Percentiles rank a stretch among this genome's conserved stretches.
Evolutionary conservation across 495 filamentous ascomycete genomes (phyloP).

Genomic region (Penicillium turbatum): DNA sequence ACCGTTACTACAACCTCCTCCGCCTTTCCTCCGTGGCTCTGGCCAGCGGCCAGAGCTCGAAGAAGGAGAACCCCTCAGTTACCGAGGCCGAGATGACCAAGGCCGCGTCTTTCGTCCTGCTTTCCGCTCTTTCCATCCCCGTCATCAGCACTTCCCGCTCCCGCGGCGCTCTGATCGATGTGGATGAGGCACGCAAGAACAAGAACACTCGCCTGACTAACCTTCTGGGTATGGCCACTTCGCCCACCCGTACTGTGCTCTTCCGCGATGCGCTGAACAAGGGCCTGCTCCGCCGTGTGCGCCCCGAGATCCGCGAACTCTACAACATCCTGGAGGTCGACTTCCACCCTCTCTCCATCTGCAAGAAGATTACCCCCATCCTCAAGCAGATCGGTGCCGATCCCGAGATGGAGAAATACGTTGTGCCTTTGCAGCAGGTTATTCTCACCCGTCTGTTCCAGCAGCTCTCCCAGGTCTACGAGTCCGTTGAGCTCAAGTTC

Average conservation of each 20-base stretch:
- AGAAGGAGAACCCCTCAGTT: conserved; percentile 92
- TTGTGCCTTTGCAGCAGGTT: conserved; percentile 91
- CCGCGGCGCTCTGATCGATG: conserved; percentile 89
- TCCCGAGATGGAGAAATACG: conserved; percentile 94
- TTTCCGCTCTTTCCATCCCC: conserved; percentile 91
- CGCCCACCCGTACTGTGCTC: conserved; percentile 82
- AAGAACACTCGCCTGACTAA: conserved; percentile 97
- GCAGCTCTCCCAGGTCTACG: conserved; percentile 98
- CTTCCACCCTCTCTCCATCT: conserved; percentile 97
- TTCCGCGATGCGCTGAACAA: conserved; percentile 97
- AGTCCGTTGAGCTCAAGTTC: conserved; percentile 91
- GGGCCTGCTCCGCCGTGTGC: conserved; percentile 82
- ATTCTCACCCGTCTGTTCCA: conserved; percentile 98
- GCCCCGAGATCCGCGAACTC: conserved; percentile 88
- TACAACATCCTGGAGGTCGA: conserved; percentile 99
- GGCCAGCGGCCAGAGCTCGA: conserved; percentile 72
- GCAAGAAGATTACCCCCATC: conserved; percentile 98
- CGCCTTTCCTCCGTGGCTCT: conserved; percentile 84
- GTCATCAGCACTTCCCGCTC: conserved; percentile 98
- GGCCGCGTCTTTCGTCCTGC: conserved; percentile 91
- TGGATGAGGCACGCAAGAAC: conserved; percentile 96
- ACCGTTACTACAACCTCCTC: conserved; percentile 92
- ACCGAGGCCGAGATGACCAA: conserved; percentile 82
- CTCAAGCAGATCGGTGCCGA: conserved; percentile 90
- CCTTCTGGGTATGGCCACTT: conserved; percentile 83